Evolutionary conservation across 106 monocot species (phyloP).

Genomic region (Allium fistulosum): DNA sequence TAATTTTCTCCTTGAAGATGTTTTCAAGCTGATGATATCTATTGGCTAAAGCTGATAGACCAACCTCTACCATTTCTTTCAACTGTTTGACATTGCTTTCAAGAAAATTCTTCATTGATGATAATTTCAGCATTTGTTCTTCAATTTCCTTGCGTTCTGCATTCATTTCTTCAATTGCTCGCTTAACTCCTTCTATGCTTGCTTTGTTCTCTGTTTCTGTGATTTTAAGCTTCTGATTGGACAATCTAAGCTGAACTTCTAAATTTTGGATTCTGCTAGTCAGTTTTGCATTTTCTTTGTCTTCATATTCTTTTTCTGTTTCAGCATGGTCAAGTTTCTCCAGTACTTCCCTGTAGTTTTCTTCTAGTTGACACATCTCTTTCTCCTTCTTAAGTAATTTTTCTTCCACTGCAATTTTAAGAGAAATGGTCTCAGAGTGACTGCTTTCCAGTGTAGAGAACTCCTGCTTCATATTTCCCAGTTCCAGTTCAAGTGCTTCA

Average conservation of each 20-base stretch:
- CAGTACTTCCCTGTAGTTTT: conserved; percentile 18
- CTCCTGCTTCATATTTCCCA: conserved; percentile 17
- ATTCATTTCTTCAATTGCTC: conserved; percentile 24
- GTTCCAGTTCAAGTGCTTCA: conserved; percentile 15
- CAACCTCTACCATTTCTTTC: conserved; percentile 20
- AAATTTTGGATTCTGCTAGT: conserved; percentile 30
- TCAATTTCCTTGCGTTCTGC: conserved; percentile 27
- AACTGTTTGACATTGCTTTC: conserved; percentile 23
- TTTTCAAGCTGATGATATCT: conserved; percentile 20
- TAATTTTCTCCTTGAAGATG: conserved; percentile 16
- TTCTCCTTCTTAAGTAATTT: conserved; percentile 12
- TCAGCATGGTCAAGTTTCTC: conserved; percentile 33
- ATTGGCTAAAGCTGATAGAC: conserved; percentile 12
- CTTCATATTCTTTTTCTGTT: conserved; percentile 17
- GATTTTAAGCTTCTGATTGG: conserved; percentile 63
- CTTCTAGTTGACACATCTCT: conserved; percentile 24
- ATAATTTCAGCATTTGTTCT: conserved; percentile 18
- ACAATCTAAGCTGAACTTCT: conserved; percentile 56
- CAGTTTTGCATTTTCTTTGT: conserved; percentile 22
- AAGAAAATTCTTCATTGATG: conserved; percentile 10
- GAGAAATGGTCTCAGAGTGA: conserved; percentile 12
- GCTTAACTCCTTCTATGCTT: conserved; percentile 31
- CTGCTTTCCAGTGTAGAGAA: conserved; percentile 23
- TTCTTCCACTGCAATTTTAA: conserved; percentile 26
- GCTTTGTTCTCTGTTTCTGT: conserved; percentile 63